Percentiles rank a stretch among this genome's conserved stretches.
Evolutionary conservation across 1,139 yeast species (phyloP).

Genomic region (Torulaspora globosa): DNA sequence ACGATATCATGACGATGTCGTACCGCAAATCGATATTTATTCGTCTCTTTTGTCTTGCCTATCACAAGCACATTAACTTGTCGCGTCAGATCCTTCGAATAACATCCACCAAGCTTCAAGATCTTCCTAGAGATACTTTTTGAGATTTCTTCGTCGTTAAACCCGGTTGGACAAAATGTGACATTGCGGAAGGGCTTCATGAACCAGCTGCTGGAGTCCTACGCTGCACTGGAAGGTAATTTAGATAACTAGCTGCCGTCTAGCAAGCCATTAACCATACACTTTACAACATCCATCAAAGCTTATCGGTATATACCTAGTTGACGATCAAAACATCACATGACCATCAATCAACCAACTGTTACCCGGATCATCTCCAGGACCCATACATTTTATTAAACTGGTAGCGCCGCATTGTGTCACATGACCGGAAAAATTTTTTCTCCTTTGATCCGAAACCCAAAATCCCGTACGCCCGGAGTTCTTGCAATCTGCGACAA

Average conservation of each 20-base stretch:
- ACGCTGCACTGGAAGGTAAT: not conserved
- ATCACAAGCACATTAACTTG: constrained; percentile 31
- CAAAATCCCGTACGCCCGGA: not conserved
- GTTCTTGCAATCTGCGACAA: not conserved
- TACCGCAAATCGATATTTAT: constrained; percentile 32
- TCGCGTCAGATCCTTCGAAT: constrained; percentile 30
- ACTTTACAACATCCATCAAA: no score
- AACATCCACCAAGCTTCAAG: constrained; percentile 34
- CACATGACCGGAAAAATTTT: no score
- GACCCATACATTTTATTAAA: no score
- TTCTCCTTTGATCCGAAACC: not conserved
- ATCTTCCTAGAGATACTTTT: constrained; percentile 25
- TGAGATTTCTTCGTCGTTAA: constrained; percentile 22
- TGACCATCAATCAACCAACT: no score
- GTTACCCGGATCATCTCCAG: no score
- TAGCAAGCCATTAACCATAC: no score
- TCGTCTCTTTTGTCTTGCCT: constrained; percentile 24
- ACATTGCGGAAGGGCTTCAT: constrained; percentile 34
- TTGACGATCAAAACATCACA: no score
- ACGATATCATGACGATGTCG: constrained; percentile 32
- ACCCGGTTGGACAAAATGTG: constrained; percentile 34
- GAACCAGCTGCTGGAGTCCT: not conserved
- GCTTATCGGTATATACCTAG: not conserved
- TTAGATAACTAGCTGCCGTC: not conserved
- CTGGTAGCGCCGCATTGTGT: no score